phyloP scores from a whole-genome alignment of 2,329 filamentous ascomycete species.

The Fusarium azukiicola region DNA sequence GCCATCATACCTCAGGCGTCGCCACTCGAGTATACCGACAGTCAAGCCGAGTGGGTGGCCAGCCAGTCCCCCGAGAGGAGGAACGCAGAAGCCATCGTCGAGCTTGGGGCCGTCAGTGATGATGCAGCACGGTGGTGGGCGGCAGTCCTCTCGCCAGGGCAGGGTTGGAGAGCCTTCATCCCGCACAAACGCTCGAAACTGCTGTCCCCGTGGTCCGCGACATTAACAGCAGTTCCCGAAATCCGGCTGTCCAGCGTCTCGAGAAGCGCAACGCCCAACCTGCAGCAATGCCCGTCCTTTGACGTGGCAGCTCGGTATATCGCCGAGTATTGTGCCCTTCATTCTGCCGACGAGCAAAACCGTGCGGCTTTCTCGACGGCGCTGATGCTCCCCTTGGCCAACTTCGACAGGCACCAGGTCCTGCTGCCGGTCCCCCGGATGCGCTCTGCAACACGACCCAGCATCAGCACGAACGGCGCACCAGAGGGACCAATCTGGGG shows the following conservation, averaged over 20 bases:
- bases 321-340: background rate
- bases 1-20: background rate
- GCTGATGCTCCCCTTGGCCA: slow-evolving; percentile 9
- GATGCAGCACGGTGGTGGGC: slow-evolving; percentile 18
- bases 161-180: slow-evolving; percentile 20
- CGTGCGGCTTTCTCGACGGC: slow-evolving; percentile 2
- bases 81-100: background rate
- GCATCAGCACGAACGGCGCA: background rate
- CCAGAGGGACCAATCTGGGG: background rate
- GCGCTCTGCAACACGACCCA: background rate
- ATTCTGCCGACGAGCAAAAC: background rate
- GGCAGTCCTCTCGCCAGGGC: slow-evolving; percentile 10
- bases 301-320: background rate
- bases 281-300: background rate
- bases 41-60: background rate
- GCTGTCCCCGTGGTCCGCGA: slow-evolving; percentile 10
- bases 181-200: background rate
- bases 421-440: background rate
- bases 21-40: slow-evolving; percentile 14
- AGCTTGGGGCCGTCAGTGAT: background rate
- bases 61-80: background rate
- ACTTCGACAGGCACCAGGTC: background rate
- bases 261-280: background rate
- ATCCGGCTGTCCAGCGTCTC: background rate
- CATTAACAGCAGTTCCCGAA: background rate